A percentile compares a stretch with the other conserved stretches of the same genome.
phyloP scores from a whole-genome alignment of 192 early-diverging fungal species.

The Podila clonocystis region DNA sequence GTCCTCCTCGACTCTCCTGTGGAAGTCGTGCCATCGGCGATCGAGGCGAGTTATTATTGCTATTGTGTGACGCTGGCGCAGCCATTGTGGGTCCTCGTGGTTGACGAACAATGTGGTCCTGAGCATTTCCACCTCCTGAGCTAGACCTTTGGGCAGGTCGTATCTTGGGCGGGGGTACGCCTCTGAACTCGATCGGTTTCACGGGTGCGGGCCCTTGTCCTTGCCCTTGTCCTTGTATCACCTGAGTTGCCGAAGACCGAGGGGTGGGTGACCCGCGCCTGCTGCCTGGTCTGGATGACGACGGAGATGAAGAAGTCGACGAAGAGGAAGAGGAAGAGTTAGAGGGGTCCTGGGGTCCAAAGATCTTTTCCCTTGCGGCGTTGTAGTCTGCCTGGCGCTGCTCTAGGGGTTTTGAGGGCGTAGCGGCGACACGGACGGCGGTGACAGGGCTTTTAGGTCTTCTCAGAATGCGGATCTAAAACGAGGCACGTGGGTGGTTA shows the following conservation, averaged over 20 bases:
- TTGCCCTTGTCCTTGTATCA: neutral
- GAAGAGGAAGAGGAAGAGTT: neutral
- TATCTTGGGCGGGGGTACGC: constrained; percentile 8
- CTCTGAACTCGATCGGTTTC: constrained; percentile 33
- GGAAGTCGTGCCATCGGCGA: neutral
- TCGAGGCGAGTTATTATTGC: neutral
- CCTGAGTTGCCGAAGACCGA: neutral
- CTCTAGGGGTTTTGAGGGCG: constrained; percentile 20
- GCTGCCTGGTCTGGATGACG: neutral
- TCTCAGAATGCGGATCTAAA: constrained; percentile 41
- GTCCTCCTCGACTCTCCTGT: neutral
- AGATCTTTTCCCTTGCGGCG: constrained; percentile 49
- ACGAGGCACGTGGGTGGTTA: neutral
- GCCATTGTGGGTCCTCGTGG: constrained; percentile 22
- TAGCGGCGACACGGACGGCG: neutral
- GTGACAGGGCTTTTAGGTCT: constrained; percentile 41
- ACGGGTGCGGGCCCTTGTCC: neutral
- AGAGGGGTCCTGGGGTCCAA: constrained; percentile 20
- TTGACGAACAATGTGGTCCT: constrained; percentile 15
- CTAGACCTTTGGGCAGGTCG: neutral
- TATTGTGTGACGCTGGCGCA: neutral
- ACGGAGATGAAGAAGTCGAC: constrained; percentile 13
- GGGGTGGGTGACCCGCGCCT: neutral
- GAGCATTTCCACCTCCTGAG: neutral
- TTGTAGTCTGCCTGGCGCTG: constrained; percentile 46